Evolutionary conservation across 179 eudicot genomes (phyloP).

Genomic region (Corrigiola litoralis): DNA sequence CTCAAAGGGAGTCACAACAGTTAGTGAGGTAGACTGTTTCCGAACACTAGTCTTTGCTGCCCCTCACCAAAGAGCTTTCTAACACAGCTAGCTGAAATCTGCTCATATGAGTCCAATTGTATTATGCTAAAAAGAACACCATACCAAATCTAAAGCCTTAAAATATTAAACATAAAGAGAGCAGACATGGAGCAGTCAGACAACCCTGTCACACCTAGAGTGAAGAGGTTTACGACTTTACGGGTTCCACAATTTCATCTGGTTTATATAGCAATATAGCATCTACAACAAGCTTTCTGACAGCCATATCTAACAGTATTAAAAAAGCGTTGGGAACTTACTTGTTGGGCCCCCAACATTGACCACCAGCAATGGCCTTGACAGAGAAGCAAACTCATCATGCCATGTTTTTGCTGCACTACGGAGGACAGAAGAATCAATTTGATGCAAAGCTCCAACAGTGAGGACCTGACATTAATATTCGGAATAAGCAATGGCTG

Average conservation of each 20-base stretch:
- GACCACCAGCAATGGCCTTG: conserved; percentile 88
- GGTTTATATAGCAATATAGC: not conserved
- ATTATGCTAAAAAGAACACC: no score
- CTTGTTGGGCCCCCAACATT: conserved; percentile 94
- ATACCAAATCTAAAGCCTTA: no score
- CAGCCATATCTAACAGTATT: not conserved
- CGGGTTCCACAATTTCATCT: not conserved
- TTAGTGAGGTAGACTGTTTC: no score
- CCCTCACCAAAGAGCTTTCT: no score
- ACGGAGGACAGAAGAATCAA: conserved; percentile 70
- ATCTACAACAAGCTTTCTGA: not conserved
- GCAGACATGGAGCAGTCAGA: no score
- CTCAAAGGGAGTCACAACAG: no score
- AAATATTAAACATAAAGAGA: no score
- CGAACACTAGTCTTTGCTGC: no score
- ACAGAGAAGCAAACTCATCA: conserved; percentile 71
- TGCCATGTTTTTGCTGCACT: conserved; percentile 85
- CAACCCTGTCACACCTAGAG: not conserved
- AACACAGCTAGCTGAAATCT: no score
- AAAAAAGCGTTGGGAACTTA: conserved; percentile 19
- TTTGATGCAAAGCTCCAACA: conserved; percentile 85
- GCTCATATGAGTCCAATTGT: no score
- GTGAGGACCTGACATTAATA: conserved; percentile 65
- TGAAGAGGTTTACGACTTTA: not conserved
- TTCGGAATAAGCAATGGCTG: not conserved